These are phyloP conservation scores for Macrocybe gigantea DNA, from an alignment of 768 basidiomycete species.

Conservation along the genomic window DNA sequence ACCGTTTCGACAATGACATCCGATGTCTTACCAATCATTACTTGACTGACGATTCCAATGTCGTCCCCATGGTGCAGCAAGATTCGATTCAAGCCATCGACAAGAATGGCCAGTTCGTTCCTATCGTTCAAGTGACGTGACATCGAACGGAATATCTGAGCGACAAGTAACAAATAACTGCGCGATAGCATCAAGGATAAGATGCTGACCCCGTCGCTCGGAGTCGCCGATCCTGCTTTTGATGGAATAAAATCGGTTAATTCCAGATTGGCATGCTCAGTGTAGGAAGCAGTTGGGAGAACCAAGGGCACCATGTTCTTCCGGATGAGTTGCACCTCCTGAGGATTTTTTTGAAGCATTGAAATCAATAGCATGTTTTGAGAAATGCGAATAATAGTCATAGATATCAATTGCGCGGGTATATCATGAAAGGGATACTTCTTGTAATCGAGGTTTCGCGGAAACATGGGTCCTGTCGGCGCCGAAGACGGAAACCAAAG, in stretches of 20 bases:
- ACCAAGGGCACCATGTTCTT: constrained; percentile 60
- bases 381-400: constrained; percentile 60
- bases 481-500: constrained; percentile 60
- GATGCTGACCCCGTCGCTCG: constrained; percentile 22
- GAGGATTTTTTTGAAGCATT: constrained; percentile 59
- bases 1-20: neutral
- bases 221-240: constrained; percentile 9
- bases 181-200: constrained; percentile 61
- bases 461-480: constrained; percentile 60
- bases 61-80: constrained; percentile 66
- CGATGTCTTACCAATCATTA: constrained; percentile 54
- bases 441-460: constrained; percentile 30
- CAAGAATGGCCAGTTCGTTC: constrained; percentile 55
- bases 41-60: constrained; percentile 70
- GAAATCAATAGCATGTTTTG: constrained; percentile 65
- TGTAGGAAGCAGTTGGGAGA: constrained; percentile 37
- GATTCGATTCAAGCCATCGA: constrained; percentile 70
- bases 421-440: constrained; percentile 32
- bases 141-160: constrained; percentile 68
- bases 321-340: constrained; percentile 63
- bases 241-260: constrained; percentile 42
- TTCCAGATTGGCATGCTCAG: constrained; percentile 26
- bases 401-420: constrained; percentile 39
- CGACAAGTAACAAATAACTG: constrained; percentile 62
- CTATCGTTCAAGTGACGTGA: constrained; percentile 66